phyloP scores from a whole-genome alignment of 2,329 filamentous ascomycete species.

The Eutypella sp. region DNA sequence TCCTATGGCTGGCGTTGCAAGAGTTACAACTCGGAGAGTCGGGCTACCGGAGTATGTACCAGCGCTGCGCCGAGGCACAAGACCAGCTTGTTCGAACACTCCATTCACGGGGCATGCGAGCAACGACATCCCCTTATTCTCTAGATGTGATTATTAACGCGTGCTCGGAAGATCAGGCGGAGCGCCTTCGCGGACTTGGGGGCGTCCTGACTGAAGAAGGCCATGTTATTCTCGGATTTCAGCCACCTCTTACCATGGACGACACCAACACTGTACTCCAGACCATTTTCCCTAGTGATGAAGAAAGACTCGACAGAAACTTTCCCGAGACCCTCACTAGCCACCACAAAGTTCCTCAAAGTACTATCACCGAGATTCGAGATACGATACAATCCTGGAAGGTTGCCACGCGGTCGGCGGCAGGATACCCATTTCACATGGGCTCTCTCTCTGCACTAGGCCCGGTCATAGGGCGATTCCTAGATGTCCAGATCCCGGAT shows the following conservation, averaged over 20 bases:
- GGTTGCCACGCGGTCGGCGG: constrained; percentile 4
- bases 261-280: background rate
- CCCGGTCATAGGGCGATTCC: constrained; percentile 7
- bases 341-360: background rate
- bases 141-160: constrained; percentile 3
- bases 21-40: constrained; percentile 4
- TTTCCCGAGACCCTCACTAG: background rate
- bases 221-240: background rate
- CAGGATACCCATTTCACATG: constrained; percentile 7
- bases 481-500: constrained; percentile 2
- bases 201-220: background rate
- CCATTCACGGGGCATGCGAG: background rate
- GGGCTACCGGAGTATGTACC: constrained; percentile 1
- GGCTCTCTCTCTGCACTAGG: constrained; percentile 8
- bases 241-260: background rate
- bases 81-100: background rate
- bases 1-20: constrained; percentile 6
- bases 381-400: constrained; percentile 7
- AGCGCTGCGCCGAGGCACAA: constrained; percentile 1
- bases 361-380: constrained; percentile 1
- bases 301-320: background rate
- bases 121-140: background rate
- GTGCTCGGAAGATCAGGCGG: background rate
- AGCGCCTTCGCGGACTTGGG: constrained; percentile 1
- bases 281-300: background rate